Evolutionary conservation across 1,284 basidiomycete genomes (phyloP).

Genomic region (Leccinum fallax): DNA sequence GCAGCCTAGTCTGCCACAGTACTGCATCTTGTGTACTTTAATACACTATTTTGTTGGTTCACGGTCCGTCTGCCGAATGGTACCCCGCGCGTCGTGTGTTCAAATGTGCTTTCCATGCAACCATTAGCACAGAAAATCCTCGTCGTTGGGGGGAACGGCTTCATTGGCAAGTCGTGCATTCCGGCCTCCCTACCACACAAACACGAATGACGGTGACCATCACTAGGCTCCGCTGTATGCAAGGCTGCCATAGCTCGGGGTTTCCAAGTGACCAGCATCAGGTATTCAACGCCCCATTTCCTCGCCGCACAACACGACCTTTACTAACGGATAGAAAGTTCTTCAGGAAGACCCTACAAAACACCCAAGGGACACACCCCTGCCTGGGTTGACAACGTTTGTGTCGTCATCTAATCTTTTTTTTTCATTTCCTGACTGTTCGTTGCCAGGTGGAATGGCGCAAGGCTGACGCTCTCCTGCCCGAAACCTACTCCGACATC

Average conservation of each 20-base stretch:
- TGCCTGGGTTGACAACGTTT: slow-evolving; percentile 79
- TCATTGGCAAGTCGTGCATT: slow-evolving; percentile 64
- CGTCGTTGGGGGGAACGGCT: slow-evolving; percentile 94
- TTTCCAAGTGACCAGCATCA: slow-evolving; percentile 87
- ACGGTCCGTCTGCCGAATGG: not conserved
- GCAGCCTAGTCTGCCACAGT: slow-evolving; percentile 9
- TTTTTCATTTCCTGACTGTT: slow-evolving; percentile 10
- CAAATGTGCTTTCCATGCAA: slow-evolving; percentile 33
- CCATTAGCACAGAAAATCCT: slow-evolving; percentile 63
- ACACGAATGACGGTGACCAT: slow-evolving; percentile 13
- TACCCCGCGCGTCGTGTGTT: not conserved
- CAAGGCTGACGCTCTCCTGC: slow-evolving; percentile 76
- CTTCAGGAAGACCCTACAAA: slow-evolving; percentile 82
- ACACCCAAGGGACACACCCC: slow-evolving; percentile 90
- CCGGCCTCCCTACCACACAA: not conserved
- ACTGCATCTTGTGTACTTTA: slow-evolving; percentile 5
- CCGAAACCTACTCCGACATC: slow-evolving; percentile 71
- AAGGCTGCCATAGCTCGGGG: slow-evolving; percentile 83
- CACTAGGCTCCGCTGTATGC: slow-evolving; percentile 88
- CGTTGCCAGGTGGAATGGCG: slow-evolving; percentile 79
- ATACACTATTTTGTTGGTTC: not conserved
- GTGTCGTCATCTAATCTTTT: slow-evolving; percentile 1
- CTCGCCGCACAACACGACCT: not conserved
- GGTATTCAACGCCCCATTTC: slow-evolving; percentile 45
- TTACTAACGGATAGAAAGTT: slow-evolving; percentile 47